Evolutionary conservation across 257 asterid genomes (phyloP), one percentile per base, ranked within the genome.

Genomic region (Salvia rosmarinus): DNA sequence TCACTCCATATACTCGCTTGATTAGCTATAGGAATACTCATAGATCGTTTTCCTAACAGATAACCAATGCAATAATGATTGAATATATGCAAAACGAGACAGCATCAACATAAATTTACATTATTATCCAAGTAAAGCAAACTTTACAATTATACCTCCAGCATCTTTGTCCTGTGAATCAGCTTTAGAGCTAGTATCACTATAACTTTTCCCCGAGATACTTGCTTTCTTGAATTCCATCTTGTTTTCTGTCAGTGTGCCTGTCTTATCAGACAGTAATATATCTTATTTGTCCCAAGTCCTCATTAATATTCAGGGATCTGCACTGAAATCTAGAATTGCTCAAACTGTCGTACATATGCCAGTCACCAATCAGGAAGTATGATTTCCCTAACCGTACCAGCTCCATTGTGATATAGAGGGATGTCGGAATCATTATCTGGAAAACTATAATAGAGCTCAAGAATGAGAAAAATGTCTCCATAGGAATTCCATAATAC

Each of bases 331-430:
- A 95, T 86, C 96, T 86, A n/a, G 99, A 91, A 70, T 83, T 69
- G 72, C 87, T 82, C 81, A 74, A 76, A 69, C 78, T 78, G 32
- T 90, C 96, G 72, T 86, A 89, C 99, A 89, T 91, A 72, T 91
- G 91, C 72, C 64, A 80, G 76, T 95, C 99, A 54, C 96, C 97
- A 75, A 91, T 95, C 99, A 95, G 91, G 85, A 91, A 95, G 84
- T 91, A 95, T 23, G 99, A 91, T 68, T 95, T 98, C 68, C 99
- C 99, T 88, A 95, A 74, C 74, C 99, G 88, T 56, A 95, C 99
- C 82, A 95, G 80, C 91, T 95, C 99, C 99, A 95, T 95, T 30
- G 99, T 91, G 84, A 95, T 95, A 77, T 95, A 95, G 39, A 95
- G 92, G 67, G 99, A 91, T 77, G 91, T 95, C 1, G 99, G 99